Conservation (phyloP, 1,284 basidiomycete genomes). For the Cutaneotrichosporon cutaneum region DNA sequence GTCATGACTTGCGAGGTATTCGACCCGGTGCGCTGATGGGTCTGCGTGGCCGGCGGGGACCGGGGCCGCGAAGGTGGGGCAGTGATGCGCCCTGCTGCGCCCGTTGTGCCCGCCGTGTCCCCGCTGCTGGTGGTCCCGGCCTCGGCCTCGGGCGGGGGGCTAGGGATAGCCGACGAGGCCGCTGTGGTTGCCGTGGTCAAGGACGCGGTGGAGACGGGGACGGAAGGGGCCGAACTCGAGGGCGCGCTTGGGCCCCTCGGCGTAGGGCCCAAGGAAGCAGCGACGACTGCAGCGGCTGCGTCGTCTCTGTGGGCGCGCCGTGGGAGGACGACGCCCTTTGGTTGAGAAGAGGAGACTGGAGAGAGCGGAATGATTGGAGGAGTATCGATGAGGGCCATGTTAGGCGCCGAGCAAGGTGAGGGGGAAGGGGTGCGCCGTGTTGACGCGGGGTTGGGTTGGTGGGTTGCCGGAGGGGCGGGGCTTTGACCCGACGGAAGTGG, state of each 20-base stretch:
- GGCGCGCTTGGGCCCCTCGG: constrained; percentile 3
- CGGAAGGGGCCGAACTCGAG: constrained; percentile 13
- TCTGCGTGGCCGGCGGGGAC: background rate
- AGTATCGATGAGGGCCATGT: constrained; percentile 5
- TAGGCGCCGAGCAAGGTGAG: background rate
- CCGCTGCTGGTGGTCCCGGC: background rate
- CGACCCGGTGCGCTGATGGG: background rate
- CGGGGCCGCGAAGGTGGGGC: constrained; percentile 1
- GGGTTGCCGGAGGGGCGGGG: no score
- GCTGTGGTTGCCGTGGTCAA: constrained; percentile 25
- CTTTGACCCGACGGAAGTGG: background rate
- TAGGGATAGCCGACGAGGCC: constrained; percentile 21
- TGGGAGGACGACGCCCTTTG: constrained; percentile 17
- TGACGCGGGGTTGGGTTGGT: background rate
- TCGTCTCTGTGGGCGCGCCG: constrained; percentile 8
- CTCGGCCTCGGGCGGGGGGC: constrained; percentile 18
- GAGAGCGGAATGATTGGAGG: background rate
- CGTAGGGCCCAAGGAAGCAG: constrained; percentile 4
- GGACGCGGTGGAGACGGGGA: constrained; percentile 17
- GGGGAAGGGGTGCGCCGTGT: background rate
- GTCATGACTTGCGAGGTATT: background rate
- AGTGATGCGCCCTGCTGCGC: background rate
- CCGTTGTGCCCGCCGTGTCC: constrained; percentile 1
- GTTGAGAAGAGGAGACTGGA: background rate
- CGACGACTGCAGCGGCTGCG: background rate